Evolutionary conservation across 176 grass and related monocot genomes (phyloP).

Genomic region (Elymus sibiricus): DNA sequence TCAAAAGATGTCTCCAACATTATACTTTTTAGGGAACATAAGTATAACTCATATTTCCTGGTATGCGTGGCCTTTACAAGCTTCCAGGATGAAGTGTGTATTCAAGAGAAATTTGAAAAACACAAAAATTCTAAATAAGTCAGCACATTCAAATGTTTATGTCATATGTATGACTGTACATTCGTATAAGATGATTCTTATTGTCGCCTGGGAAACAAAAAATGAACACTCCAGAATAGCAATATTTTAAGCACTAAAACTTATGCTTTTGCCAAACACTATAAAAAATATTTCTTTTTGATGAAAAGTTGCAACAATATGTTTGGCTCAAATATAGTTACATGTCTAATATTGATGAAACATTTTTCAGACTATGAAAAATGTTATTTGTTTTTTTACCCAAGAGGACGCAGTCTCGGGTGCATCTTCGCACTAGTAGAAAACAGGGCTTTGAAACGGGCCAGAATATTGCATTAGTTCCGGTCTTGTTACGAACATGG

Average conservation of each 20-base stretch:
- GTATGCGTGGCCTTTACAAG: not conserved
- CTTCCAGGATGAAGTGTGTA: not conserved
- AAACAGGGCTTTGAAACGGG: too few species aligned
- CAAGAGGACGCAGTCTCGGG: too few species aligned
- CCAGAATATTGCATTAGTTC: too few species aligned
- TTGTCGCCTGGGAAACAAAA: not conserved
- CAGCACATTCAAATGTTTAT: not conserved
- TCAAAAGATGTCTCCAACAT: not conserved
- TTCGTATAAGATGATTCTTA: not conserved
- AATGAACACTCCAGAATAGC: not conserved
- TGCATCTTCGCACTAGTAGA: too few species aligned
- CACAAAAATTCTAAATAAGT: not conserved
- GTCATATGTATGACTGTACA: not conserved
- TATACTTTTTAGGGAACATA: not conserved
- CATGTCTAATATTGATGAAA: too few species aligned
- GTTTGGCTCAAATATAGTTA: not conserved
- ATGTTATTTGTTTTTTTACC: too few species aligned
- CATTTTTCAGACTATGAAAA: too few species aligned
- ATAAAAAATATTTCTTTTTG: not conserved
- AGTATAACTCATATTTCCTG: not conserved
- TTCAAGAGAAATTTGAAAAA: not conserved
- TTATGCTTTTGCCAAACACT: not conserved
- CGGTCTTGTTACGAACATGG: too few species aligned
- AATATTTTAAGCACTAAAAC: not conserved
- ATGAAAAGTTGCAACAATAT: not conserved